Evolutionary conservation across 257 asterid genomes (phyloP), one percentile per base, ranked within the genome.

Genomic region (Phtheirospermum japonicum): DNA sequence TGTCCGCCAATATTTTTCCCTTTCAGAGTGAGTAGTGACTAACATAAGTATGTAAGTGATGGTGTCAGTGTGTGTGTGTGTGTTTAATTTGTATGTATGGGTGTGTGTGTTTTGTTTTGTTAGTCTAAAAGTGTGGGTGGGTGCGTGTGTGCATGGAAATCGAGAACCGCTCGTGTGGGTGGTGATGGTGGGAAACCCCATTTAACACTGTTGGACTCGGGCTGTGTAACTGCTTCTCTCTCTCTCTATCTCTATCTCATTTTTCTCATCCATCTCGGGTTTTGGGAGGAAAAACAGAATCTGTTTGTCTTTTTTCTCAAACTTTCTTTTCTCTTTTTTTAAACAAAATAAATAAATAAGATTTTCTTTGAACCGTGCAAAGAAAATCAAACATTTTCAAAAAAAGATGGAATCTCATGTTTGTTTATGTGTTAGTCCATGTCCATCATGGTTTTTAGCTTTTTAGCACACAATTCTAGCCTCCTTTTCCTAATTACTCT

Each of bases 161-260:
- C 82, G 87, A 75, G 84, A 78, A 78, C 84, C 87, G 78, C 80
- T 76, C 87, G 87, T 81, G 87, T 76, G 87, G 77, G 82, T 75
- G 79, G 75, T 66, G 72, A 64, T 66, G 81, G 79, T 75, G 80
- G 80, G 86, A 63, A 63, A 58, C 66, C 79, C 81, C 69, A 71
- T 71, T 72, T 43, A 52, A 61, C 75, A 71, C 76, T 66, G 75
- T 72, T 75, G 80, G 74, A 68, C 78, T 74, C 17, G 78, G 76
- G 78, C 3, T 56, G 26, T 65, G 32, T 77, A 75, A 80, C 81
- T 77, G 69, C 75, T 46, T 39, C 23, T 45, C 30, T 51, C 43
- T 30, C 49, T 23, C 5, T 39, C 8, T 23, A n/a, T n/a, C n/a
- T n/a, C n/a, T n/a, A n/a, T n/a, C n/a, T n/a, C n/a, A n/a, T n/a